phyloP scores from a whole-genome alignment of 441 rosid species.

The Adansonia grandidieri region DNA sequence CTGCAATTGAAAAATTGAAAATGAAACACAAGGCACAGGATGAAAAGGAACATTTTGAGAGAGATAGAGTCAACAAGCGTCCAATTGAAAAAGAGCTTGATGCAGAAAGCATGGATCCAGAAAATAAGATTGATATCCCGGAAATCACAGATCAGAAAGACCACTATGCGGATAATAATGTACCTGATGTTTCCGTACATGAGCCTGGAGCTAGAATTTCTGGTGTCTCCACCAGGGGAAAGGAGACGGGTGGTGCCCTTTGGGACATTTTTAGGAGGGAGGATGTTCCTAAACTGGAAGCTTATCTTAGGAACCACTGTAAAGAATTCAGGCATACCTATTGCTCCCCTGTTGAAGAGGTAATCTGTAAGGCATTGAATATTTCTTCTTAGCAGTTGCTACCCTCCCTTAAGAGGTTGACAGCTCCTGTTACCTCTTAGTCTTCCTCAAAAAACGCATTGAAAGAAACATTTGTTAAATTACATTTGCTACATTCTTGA shows the following conservation, averaged over 20 bases:
- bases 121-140: constrained; percentile 27
- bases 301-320: constrained; percentile 67
- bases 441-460: background rate
- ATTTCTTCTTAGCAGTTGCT: background rate
- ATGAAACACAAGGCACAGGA: constrained; percentile 66
- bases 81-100: constrained; percentile 19
- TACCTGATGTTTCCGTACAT: constrained; percentile 13
- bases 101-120: constrained; percentile 16
- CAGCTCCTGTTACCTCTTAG: background rate
- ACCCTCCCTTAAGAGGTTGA: background rate
- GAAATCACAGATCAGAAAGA: constrained; percentile 24
- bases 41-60: constrained; percentile 45
- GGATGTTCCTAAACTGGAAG: constrained; percentile 77
- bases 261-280: constrained; percentile 96
- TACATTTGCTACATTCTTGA: background rate
- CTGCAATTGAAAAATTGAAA: constrained; percentile 58
- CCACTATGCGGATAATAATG: constrained; percentile 19
- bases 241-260: constrained; percentile 55
- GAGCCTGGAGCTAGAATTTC: constrained; percentile 18
- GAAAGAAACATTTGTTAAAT: background rate
- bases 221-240: background rate
- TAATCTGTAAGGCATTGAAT: constrained; percentile 17
- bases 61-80: constrained; percentile 5
- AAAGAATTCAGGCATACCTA: constrained; percentile 77
- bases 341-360: constrained; percentile 70